Percentiles rank a stretch among this genome's conserved stretches.
phyloP scores from a whole-genome alignment of 2,329 filamentous ascomycete genomes.

The Ophiostoma angusticollis region DNA sequence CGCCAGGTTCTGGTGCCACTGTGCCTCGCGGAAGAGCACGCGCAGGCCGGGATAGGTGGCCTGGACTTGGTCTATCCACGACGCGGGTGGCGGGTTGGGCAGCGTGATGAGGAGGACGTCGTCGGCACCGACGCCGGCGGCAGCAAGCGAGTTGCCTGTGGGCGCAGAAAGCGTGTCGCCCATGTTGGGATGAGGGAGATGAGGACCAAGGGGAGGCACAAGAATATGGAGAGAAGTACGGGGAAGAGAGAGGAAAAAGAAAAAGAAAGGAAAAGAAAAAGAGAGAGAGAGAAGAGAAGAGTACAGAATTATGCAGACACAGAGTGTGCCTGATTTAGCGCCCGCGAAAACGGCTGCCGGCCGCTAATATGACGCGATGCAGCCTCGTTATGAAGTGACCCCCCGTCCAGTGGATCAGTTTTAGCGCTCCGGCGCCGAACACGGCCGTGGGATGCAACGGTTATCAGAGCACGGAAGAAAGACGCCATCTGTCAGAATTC shows the following conservation, averaged over 20 bases:
- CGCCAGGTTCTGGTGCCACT: conserved; percentile 19
- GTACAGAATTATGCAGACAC: neutral
- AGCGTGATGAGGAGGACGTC: conserved; percentile 35
- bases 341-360: neutral
- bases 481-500: too few species aligned
- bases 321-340: neutral
- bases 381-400: conserved; percentile 8
- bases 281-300: neutral
- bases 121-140: conserved; percentile 26
- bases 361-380: conserved; percentile 6
- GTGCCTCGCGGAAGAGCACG: conserved; percentile 21
- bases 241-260: neutral
- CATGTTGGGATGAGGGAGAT: neutral
- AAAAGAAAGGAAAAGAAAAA: neutral
- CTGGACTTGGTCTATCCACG: conserved; percentile 25
- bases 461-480: too few species aligned
- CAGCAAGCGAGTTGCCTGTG: too few species aligned
- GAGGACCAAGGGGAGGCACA: neutral
- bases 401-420: too few species aligned
- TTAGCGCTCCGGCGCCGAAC: too few species aligned
- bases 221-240: neutral
- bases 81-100: conserved; percentile 20
- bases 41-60: conserved; percentile 31
- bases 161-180: too few species aligned
- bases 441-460: too few species aligned